Evolutionary conservation across 129 eudicot genomes (phyloP).

Genomic region (Ambrosia artemisiifolia): DNA sequence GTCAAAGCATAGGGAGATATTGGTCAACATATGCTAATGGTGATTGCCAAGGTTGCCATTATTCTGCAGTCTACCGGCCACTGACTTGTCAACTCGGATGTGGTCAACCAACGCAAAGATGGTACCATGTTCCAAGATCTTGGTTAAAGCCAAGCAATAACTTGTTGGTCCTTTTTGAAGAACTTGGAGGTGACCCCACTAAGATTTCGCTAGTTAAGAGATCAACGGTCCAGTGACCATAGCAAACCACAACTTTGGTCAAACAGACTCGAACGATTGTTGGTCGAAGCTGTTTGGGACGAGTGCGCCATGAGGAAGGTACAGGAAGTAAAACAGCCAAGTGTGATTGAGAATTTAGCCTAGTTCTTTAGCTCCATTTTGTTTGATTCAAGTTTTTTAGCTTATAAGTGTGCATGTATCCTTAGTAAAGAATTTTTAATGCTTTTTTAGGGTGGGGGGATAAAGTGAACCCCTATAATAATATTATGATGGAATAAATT

Average conservation of each 20-base stretch:
- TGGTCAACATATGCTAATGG: slow-evolving; percentile 79
- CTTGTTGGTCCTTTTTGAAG: slow-evolving; percentile 80
- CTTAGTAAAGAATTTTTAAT: neutral
- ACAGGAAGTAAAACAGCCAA: slow-evolving; percentile 2
- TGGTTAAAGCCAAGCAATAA: slow-evolving; percentile 86
- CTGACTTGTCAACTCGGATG: slow-evolving; percentile 82
- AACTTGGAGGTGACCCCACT: slow-evolving; percentile 85
- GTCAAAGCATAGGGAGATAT: slow-evolving; percentile 92
- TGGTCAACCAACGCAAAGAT: slow-evolving; percentile 94
- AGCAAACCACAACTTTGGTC: slow-evolving; percentile 15
- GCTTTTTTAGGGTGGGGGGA: neutral
- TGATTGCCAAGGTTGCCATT: slow-evolving; percentile 70
- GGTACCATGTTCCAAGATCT: slow-evolving; percentile 97
- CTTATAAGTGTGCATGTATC: neutral
- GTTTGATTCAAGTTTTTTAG: neutral
- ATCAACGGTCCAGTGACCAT: slow-evolving; percentile 35
- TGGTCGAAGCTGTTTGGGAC: neutral
- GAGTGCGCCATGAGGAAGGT: slow-evolving; percentile 10
- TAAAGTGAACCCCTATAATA: too few relatives aligned
- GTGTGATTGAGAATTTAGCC: slow-evolving; percentile 22
- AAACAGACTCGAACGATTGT: neutral
- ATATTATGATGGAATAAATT: slow-evolving; percentile 1
- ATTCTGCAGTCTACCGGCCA: slow-evolving; percentile 63
- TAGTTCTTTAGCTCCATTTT: slow-evolving; percentile 12
- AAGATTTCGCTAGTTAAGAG: slow-evolving; percentile 74